Conservation (phyloP, 2,329 filamentous ascomycete genomes). For the Didymella keratinophila region DNA sequence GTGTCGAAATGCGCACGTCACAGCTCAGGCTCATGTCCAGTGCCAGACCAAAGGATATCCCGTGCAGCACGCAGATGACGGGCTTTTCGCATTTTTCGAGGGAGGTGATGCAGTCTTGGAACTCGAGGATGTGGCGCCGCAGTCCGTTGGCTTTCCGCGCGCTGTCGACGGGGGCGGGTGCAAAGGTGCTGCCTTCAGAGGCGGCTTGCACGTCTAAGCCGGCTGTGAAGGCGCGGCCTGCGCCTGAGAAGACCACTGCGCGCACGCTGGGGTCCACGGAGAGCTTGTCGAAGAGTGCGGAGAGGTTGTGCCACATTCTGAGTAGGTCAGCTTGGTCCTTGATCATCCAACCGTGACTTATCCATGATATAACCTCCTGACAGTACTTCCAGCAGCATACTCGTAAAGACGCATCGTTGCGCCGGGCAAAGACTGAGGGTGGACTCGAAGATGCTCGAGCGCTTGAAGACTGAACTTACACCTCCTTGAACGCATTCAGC, state of each 20-base stretch:
- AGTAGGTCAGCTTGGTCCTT: no score
- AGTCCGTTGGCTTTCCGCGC: conserved; percentile 64
- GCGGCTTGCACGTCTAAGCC: conserved; percentile 83
- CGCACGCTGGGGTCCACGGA: conserved; percentile 77
- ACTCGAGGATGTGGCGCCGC: conserved; percentile 75
- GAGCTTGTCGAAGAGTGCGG: conserved; percentile 73
- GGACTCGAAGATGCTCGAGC: no score
- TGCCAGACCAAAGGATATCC: conserved; percentile 48
- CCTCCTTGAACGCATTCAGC: conserved; percentile 84
- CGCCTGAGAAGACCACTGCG: conserved; percentile 79
- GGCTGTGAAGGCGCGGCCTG: conserved; percentile 84
- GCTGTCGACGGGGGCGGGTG: conserved; percentile 57
- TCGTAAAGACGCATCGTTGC: no score
- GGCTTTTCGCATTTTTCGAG: conserved; percentile 88
- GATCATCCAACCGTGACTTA: no score
- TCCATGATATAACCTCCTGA: no score
- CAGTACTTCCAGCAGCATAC: no score
- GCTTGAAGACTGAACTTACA: no score
- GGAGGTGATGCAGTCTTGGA: conserved; percentile 78
- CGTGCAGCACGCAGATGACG: conserved; percentile 49
- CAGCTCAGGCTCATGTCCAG: conserved; percentile 67
- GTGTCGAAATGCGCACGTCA: conserved; percentile 72
- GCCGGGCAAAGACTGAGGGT: no score
- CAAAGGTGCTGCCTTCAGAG: conserved; percentile 59
- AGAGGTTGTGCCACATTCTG: conserved; percentile 86